Evolutionary conservation across 192 early-diverging fungal genomes (phyloP), one percentile per base, ranked within the genome.

Genomic region (Haplosporangium gracile): DNA sequence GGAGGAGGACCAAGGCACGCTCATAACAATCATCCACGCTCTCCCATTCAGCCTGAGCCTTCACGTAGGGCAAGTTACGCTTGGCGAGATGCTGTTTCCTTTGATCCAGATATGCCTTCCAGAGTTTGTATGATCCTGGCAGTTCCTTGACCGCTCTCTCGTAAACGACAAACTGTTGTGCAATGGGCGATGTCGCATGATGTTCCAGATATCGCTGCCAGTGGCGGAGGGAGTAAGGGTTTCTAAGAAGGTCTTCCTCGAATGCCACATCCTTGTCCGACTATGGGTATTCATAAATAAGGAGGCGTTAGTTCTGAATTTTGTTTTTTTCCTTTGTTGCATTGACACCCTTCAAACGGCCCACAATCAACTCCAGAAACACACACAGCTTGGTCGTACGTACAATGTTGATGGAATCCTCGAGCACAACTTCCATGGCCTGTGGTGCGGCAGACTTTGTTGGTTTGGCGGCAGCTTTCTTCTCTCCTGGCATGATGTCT

Each of bases 101-200:
- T 38, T 93, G 81, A 80, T 95, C 95, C 43, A 99, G 87, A 82
- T 99, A 98, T 51, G 88, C 79, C 80, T 96, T 97, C 98, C 98
- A 99, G 5, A 99, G 91, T 87, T 98, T 98, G 89, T 98, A 99
- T 10, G 96, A 97, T 8, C 97, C 96, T 4, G 99, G 99, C 6
- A 99, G 89, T 42, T 93, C 91, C 63, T 92, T 91, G 34, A 99
- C 88, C 2, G 98, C 98, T 11, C 99, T 95, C 82, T 99, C 98
- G 88, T 95, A 97, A 1, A 99, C 87, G 40, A 95, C 91, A 65
- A 91, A 93, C 60, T 90, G 78, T 7, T 90, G 82, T 16, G 80
- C 75, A 65, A 88, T 76, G 6, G 92, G 70, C 26, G 89, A 90
- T 16, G 75, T 82, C 8, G 83, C 88, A 86, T 98, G 98, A 92